These are phyloP conservation scores for Trichosporon sp. DNA, from an alignment of 1,284 basidiomycete genomes.

Conservation along the genomic window DNA sequence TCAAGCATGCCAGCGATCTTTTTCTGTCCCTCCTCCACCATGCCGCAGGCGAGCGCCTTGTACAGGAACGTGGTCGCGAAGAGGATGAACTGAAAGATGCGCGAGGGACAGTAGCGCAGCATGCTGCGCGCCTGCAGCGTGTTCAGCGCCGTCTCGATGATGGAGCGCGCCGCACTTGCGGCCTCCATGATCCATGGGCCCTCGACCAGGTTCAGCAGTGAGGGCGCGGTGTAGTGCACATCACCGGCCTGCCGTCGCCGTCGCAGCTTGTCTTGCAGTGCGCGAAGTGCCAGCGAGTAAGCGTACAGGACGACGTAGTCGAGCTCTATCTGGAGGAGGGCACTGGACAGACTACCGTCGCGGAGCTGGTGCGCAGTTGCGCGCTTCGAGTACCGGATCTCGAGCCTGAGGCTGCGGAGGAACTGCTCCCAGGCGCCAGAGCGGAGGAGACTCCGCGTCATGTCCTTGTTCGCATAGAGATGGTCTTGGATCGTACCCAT, in stretches of 20 bases:
- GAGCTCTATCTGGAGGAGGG: slow-evolving; percentile 13
- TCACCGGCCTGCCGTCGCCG: slow-evolving; percentile 8
- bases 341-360: slow-evolving; percentile 8
- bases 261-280: slow-evolving; percentile 14
- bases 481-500: slow-evolving; percentile 16
- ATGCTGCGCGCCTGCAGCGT: slow-evolving; percentile 8
- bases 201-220: slow-evolving; percentile 16
- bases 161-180: neutral
- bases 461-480: slow-evolving; percentile 12
- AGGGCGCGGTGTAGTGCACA: slow-evolving; percentile 12
- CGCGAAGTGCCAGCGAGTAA: slow-evolving; percentile 11
- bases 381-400: neutral
- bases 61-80: slow-evolving; percentile 21
- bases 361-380: neutral
- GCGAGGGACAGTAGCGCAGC: slow-evolving; percentile 9
- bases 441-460: neutral
- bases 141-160: neutral
- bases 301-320: slow-evolving; percentile 18
- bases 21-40: neutral
- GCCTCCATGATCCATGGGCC: slow-evolving; percentile 21
- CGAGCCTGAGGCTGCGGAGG: neutral
- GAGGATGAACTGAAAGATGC: slow-evolving; percentile 16
- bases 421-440: neutral
- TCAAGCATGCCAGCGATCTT: neutral
- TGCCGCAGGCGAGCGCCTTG: slow-evolving; percentile 4